Conservation (phyloP, 306 rosid species). For the Cotoneaster glaucophyllus region DNA sequence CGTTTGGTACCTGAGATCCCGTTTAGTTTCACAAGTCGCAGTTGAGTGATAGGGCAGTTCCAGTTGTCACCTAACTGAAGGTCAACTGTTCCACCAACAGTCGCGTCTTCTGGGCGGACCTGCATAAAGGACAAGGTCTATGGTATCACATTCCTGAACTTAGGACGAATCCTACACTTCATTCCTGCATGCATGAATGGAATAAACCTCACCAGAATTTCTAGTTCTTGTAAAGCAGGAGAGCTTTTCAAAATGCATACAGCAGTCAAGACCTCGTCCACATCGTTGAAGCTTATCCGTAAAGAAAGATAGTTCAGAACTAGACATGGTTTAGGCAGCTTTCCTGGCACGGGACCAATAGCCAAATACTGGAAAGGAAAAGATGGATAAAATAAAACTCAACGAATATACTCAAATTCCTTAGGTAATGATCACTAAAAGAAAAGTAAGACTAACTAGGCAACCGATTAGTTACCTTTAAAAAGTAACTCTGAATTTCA, state of each 20-base stretch:
- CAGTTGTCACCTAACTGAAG: constrained; percentile 23
- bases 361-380: constrained; percentile 47
- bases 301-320: constrained; percentile 49
- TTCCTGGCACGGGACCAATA: constrained; percentile 30
- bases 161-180: background rate
- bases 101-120: constrained; percentile 37
- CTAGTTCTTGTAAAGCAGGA: constrained; percentile 48
- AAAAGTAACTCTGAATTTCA: constrained; percentile 46
- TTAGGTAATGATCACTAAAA: background rate
- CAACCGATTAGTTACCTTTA: constrained; percentile 33
- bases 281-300: constrained; percentile 42
- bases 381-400: background rate
- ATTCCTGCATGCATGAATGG: background rate
- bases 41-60: constrained; percentile 17
- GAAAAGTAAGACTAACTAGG: background rate
- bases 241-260: constrained; percentile 47
- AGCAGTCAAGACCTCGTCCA: constrained; percentile 45
- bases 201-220: constrained; percentile 45
- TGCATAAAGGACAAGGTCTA: constrained; percentile 12
- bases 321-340: constrained; percentile 36
- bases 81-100: background rate
- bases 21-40: constrained; percentile 39
- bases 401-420: background rate
- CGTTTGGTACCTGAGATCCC: constrained; percentile 31
- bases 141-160: background rate